Evolutionary conservation across 192 early-diverging fungal species (phyloP).

Genomic region (Coemansia sp.): DNA sequence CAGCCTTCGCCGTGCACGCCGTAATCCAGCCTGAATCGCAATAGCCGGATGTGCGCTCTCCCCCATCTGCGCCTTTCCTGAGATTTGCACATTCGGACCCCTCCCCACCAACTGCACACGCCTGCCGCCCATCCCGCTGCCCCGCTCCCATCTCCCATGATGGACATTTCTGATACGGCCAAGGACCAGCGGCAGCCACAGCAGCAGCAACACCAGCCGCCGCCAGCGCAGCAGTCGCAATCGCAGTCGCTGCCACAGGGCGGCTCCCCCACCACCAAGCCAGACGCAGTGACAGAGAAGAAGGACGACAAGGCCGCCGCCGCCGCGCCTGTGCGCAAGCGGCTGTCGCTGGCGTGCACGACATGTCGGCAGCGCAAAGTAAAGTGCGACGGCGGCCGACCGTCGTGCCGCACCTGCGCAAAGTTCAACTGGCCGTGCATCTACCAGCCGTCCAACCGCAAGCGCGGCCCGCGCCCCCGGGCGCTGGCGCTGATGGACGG

Average conservation of each 20-base stretch:
- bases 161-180: too few species aligned
- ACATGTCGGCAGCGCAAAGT: slow-evolving; percentile 55
- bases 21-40: too few species aligned
- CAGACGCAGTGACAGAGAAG: slow-evolving; percentile 8
- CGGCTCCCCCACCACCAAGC: neutral
- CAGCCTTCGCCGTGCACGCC: too few species aligned
- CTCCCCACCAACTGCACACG: too few species aligned
- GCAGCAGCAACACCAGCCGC: neutral
- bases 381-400: slow-evolving; percentile 78
- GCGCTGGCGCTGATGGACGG: slow-evolving; percentile 48
- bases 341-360: slow-evolving; percentile 48
- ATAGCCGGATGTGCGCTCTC: slow-evolving; percentile 4
- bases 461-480: slow-evolving; percentile 71
- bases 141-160: too few species aligned
- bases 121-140: too few species aligned
- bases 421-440: slow-evolving; percentile 63
- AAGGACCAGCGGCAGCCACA: neutral
- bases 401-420: slow-evolving; percentile 73
- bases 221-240: too few species aligned
- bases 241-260: neutral
- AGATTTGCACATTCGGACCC: slow-evolving; percentile 11
- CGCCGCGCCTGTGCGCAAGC: slow-evolving; percentile 41
- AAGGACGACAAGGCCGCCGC: slow-evolving; percentile 41
- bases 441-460: slow-evolving; percentile 80
- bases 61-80: slow-evolving; percentile 7